Conservation (phyloP, 169 alveolate species). For the Eimeria maxima region DNA sequence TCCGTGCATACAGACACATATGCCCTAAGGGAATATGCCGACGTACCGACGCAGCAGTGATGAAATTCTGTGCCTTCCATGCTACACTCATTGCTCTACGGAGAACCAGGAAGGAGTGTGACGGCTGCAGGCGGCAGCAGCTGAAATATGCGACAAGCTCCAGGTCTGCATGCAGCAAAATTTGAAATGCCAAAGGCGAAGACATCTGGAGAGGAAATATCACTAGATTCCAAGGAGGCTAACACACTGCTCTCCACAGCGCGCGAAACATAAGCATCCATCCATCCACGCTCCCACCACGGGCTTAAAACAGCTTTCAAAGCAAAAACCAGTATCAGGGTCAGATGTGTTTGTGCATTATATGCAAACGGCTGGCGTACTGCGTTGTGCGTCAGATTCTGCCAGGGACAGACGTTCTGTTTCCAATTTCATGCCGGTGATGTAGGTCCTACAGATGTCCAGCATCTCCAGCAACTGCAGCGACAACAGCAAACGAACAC, state of each 20-base stretch:
- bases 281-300: not conserved
- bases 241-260: not conserved
- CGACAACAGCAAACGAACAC: not conserved
- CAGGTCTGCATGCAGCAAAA: slow-evolving; percentile 69
- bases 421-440: slow-evolving; percentile 87
- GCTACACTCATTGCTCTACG: slow-evolving; percentile 88
- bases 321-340: not conserved
- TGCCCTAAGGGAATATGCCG: slow-evolving; percentile 50
- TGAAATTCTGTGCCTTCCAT: slow-evolving; percentile 87
- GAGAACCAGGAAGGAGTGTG: slow-evolving; percentile 86
- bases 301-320: not conserved
- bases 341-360: not conserved
- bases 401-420: slow-evolving; percentile 84
- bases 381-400: slow-evolving; percentile 68
- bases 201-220: not conserved
- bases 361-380: slow-evolving; percentile 51
- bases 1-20: not conserved
- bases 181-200: not conserved
- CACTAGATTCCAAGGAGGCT: not conserved
- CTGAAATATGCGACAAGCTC: slow-evolving; percentile 88
- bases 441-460: slow-evolving; percentile 79
- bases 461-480: slow-evolving; percentile 82
- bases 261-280: not conserved
- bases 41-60: slow-evolving; percentile 87
- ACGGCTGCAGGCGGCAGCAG: slow-evolving; percentile 87